These are phyloP conservation scores for Globisporangium okanoganense DNA, from an alignment of 352 stramenopile species.

Conservation along the genomic window DNA sequence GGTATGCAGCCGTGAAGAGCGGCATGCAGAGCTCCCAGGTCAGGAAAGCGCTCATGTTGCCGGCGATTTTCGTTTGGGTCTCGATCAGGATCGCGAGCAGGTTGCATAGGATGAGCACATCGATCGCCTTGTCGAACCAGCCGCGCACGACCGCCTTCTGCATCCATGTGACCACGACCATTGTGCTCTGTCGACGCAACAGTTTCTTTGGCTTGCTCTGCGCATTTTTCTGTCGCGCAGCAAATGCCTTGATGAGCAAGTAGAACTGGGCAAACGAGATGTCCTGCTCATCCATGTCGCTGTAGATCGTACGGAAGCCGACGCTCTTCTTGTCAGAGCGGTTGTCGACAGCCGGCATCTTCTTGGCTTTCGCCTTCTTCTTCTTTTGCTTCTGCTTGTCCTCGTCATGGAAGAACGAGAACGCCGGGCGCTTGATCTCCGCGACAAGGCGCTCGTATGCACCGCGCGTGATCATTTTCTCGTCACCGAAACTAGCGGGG, in stretches of 20 bases:
- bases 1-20: slow-evolving; percentile 62
- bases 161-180: slow-evolving; percentile 19
- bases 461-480: slow-evolving; percentile 24
- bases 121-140: slow-evolving; percentile 34
- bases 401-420: slow-evolving; percentile 29
- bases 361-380: slow-evolving; percentile 4
- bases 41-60: slow-evolving; percentile 18
- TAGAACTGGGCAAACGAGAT: slow-evolving; percentile 29
- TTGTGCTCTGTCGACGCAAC: slow-evolving; percentile 6
- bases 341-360: neutral
- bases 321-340: slow-evolving; percentile 2
- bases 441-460: slow-evolving; percentile 27
- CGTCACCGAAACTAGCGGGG: neutral
- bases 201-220: slow-evolving; percentile 17
- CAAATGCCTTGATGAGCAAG: slow-evolving; percentile 25
- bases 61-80: slow-evolving; percentile 43
- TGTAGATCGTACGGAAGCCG: neutral
- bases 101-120: slow-evolving; percentile 42
- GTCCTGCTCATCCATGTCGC: slow-evolving; percentile 13
- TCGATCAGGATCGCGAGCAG: slow-evolving; percentile 45
- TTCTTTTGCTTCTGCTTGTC: slow-evolving; percentile 7
- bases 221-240: slow-evolving; percentile 18
- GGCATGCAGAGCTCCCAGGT: slow-evolving; percentile 56
- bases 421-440: slow-evolving; percentile 24
- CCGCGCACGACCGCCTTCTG: slow-evolving; percentile 22